Percentiles rank a stretch among this genome's conserved stretches.
These are phyloP conservation scores for Cryptococcus jaspeensis DNA, from an alignment of 1,284 basidiomycete genomes.

Conservation along the genomic window DNA sequence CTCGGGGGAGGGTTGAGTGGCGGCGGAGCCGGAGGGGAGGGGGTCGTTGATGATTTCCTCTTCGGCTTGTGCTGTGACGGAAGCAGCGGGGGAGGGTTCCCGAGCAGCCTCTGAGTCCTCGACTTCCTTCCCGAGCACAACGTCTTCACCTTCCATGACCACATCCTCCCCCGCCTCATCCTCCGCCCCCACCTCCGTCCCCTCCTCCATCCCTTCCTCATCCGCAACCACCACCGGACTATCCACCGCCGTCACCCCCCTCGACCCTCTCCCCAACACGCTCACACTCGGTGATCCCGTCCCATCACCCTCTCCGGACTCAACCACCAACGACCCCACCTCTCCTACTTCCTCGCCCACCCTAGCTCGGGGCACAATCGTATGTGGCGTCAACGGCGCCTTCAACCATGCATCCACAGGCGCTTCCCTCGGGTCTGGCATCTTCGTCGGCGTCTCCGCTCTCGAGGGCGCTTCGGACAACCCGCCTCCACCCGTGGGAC, in stretches of 20 bases:
- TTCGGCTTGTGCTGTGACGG: background rate
- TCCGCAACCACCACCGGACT: too few species aligned
- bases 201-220: background rate
- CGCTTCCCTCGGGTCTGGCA: slow-evolving; percentile 17
- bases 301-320: background rate
- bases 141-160: too few species aligned
- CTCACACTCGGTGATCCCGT: too few species aligned
- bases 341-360: background rate
- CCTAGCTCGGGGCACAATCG: slow-evolving; percentile 1
- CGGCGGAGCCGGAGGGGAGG: background rate
- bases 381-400: slow-evolving; percentile 15
- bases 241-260: too few species aligned
- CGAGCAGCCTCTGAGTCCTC: too few species aligned
- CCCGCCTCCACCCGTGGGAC: background rate
- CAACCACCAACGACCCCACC: background rate
- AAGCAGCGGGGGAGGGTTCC: too few species aligned
- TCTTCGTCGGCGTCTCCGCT: slow-evolving; percentile 13
- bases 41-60: background rate
- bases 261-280: too few species aligned
- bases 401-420: slow-evolving; percentile 14
- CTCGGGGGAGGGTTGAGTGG: background rate
- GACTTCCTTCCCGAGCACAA: too few species aligned
- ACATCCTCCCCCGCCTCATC: too few species aligned
- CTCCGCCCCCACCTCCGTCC: too few species aligned
- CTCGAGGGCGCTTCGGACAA: background rate